Percentiles rank a stretch among this genome's conserved stretches.
These are phyloP conservation scores for Daldinia caldariorum DNA, from an alignment of 495 filamentous ascomycete genomes.

Conservation along the genomic window DNA sequence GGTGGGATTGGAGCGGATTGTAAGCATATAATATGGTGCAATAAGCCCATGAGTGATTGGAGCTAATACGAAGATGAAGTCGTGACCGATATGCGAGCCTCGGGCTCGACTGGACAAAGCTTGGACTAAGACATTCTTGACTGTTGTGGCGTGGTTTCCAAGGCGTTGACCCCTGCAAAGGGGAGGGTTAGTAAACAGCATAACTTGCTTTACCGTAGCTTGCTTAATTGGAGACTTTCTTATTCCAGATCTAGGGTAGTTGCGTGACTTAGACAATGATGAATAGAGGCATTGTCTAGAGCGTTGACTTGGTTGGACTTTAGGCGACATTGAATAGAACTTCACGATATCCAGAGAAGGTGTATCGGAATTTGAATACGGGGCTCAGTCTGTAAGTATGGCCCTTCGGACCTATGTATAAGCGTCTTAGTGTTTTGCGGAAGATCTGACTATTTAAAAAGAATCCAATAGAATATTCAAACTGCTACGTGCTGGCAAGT, in stretches of 20 bases:
- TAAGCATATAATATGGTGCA: background rate
- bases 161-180: background rate
- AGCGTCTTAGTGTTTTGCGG: too few relatives aligned
- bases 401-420: background rate
- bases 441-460: too few relatives aligned
- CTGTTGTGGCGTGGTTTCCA: background rate
- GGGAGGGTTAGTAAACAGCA: background rate
- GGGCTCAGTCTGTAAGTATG: too few relatives aligned
- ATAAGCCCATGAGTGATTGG: background rate
- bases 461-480: too few relatives aligned
- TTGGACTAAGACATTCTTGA: constrained; percentile 34
- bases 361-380: background rate
- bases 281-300: constrained; percentile 4
- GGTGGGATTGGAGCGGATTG: constrained; percentile 49
- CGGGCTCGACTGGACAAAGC: constrained; percentile 28
- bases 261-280: too few relatives aligned
- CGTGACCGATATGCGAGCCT: constrained; percentile 36
- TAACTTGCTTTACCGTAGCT: background rate
- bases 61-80: constrained; percentile 21
- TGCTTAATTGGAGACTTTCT: too few relatives aligned
- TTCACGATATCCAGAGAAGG: background rate
- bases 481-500: too few relatives aligned
- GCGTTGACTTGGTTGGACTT: constrained; percentile 25
- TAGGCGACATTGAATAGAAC: constrained; percentile 13
- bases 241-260: too few relatives aligned